Evolutionary conservation across 768 basidiomycete species (phyloP).

Genomic region (Omphalotus guepiniiformis): DNA sequence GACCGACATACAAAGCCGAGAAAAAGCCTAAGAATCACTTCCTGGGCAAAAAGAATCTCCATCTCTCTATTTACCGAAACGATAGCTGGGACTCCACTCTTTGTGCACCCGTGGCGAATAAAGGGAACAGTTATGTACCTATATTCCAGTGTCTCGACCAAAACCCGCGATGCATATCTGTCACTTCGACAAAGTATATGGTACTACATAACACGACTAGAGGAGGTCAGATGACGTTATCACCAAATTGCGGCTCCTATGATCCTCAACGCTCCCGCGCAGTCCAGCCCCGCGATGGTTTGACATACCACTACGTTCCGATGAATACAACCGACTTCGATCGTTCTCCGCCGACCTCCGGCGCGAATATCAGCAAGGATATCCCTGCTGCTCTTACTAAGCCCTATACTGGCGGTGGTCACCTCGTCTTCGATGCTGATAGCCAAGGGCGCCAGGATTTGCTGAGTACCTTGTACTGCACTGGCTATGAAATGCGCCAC

Average conservation of each 20-base stretch:
- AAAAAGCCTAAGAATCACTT: conserved; percentile 17
- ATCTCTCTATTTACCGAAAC: conserved; percentile 14
- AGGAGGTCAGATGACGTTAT: conserved; percentile 9
- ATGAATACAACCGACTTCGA: conserved; percentile 11
- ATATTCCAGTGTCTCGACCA: conserved; percentile 14
- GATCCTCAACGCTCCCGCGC: conserved; percentile 10
- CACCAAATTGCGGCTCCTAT: conserved; percentile 13
- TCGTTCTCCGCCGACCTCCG: background rate
- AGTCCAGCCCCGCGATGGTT: conserved; percentile 3
- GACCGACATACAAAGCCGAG: conserved; percentile 19
- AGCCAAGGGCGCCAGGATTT: conserved; percentile 16
- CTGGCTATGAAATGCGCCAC: conserved; percentile 17
- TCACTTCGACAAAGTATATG: conserved; percentile 13
- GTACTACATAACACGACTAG: conserved; percentile 9
- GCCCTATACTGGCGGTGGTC: conserved; percentile 16
- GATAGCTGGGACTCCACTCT: conserved; percentile 14
- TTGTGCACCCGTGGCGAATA: conserved; percentile 2
- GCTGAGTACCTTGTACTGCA: conserved; percentile 20
- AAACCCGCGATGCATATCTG: conserved; percentile 10
- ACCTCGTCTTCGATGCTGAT: conserved; percentile 17
- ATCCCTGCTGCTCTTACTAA: background rate
- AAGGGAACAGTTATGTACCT: conserved; percentile 13
- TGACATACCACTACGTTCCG: conserved; percentile 16
- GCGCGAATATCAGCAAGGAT: background rate
- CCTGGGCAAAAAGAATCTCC: conserved; percentile 19